A percentile compares a stretch with the other conserved stretches of the same genome.
These are phyloP conservation scores for Angomonas deanei DNA, from an alignment of 208 protist species.

Conservation along the genomic window DNA sequence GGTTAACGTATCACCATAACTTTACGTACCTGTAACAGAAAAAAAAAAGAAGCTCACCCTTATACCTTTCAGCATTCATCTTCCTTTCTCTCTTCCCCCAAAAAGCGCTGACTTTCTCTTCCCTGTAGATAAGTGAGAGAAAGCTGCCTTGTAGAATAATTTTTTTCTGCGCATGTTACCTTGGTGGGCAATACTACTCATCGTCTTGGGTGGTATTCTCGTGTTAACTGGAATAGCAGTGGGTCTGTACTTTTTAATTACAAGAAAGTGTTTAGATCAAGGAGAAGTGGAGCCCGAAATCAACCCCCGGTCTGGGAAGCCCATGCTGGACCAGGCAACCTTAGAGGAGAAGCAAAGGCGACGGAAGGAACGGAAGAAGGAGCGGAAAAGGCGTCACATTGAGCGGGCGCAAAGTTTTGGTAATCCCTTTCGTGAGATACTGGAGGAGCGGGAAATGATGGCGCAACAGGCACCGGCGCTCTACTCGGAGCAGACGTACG, in stretches of 20 bases:
- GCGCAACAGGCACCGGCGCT: neutral
- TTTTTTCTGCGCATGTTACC: neutral
- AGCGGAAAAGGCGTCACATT: neutral
- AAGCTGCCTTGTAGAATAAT: neutral
- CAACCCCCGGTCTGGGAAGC: neutral
- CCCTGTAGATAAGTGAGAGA: neutral
- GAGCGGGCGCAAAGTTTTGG: neutral
- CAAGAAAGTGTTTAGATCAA: neutral
- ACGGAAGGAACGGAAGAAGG: neutral
- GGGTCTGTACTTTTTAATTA: neutral
- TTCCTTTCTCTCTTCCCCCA: too few relatives aligned
- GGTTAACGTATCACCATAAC: neutral
- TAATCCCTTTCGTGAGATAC: neutral
- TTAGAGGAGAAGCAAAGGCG: neutral
- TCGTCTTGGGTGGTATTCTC: neutral
- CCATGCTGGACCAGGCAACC: neutral
- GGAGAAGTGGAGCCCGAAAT: neutral
- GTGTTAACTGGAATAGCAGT: neutral
- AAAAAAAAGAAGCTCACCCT: too few relatives aligned
- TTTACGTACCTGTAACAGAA: too few relatives aligned
- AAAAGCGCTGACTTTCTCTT: too few relatives aligned
- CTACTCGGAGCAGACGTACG: neutral
- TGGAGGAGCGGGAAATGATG: neutral
- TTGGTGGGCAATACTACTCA: neutral
- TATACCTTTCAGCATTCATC: too few relatives aligned